These are phyloP conservation scores for Phytopythium ostracodes DNA, from an alignment of 352 stramenopile species.

Conservation along the genomic window DNA sequence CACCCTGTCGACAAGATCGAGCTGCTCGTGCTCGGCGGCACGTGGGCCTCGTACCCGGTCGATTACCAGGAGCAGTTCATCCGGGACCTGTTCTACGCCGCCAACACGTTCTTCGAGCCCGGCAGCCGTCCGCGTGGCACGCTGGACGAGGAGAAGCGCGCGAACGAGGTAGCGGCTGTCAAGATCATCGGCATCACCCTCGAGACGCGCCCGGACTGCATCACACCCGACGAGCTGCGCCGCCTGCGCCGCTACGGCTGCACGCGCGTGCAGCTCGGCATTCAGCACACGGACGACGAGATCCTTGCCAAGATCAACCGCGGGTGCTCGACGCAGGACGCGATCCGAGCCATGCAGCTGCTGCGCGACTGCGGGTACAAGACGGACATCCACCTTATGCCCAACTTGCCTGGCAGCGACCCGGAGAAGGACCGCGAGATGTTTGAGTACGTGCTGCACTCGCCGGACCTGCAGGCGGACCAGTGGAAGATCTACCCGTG, in stretches of 20 bases:
- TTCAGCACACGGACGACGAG: constrained; percentile 90
- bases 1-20: constrained; percentile 93
- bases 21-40: constrained; percentile 88
- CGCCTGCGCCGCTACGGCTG: constrained; percentile 80
- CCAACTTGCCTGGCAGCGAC: constrained; percentile 86
- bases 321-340: constrained; percentile 73
- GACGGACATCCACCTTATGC: constrained; percentile 93
- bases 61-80: constrained; percentile 91
- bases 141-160: constrained; percentile 85
- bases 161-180: constrained; percentile 80
- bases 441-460: constrained; percentile 89
- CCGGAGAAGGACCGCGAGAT: constrained; percentile 83
- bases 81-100: constrained; percentile 90
- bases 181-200: constrained; percentile 92
- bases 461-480: constrained; percentile 88
- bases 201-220: constrained; percentile 89
- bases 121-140: constrained; percentile 60
- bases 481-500: constrained; percentile 96
- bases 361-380: constrained; percentile 94
- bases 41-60: constrained; percentile 90
- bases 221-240: constrained; percentile 84
- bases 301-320: constrained; percentile 92
- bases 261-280: constrained; percentile 87
- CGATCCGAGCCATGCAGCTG: constrained; percentile 70
- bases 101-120: constrained; percentile 89